Percentiles rank a stretch among this genome's conserved stretches.
Evolutionary conservation across 345 rosid species (phyloP).

Genomic region (Citrus medica): DNA sequence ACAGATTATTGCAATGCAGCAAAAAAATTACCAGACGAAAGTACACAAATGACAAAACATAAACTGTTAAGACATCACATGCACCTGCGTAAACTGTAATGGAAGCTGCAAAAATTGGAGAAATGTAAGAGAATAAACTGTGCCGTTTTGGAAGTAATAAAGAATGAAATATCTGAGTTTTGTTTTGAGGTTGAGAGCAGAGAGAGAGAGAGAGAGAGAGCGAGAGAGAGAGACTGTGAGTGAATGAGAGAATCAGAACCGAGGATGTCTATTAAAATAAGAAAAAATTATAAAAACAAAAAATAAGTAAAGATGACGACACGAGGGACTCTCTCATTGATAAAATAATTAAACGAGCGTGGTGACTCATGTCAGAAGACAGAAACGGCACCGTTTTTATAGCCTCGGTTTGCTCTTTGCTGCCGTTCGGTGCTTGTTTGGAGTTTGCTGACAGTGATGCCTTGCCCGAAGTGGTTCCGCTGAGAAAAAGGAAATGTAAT

Average conservation of each 20-base stretch:
- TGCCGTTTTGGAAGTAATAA: not conserved
- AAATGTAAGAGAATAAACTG: slow-evolving; percentile 9
- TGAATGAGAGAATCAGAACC: slow-evolving; percentile 1
- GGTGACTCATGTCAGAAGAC: not conserved
- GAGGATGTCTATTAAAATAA: not conserved
- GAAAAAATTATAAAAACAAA: not conserved
- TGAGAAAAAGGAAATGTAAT: not conserved
- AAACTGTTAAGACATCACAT: not conserved
- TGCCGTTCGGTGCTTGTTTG: slow-evolving; percentile 14
- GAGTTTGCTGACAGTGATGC: slow-evolving; percentile 9
- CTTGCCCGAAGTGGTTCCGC: slow-evolving; percentile 4
- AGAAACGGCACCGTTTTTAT: slow-evolving; percentile 18
- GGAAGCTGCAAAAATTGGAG: slow-evolving; percentile 1
- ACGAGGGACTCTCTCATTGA: not conserved
- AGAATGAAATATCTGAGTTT: not conserved
- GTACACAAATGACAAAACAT: not conserved
- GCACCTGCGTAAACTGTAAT: not conserved
- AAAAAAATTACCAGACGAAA: slow-evolving; percentile 3
- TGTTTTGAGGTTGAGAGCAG: not conserved
- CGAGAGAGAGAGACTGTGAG: not conserved
- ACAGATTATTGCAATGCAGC: slow-evolving; percentile 35
- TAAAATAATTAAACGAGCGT: not conserved
- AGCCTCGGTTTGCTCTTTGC: not conserved
- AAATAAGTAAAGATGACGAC: not conserved
- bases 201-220: not conserved